Base-by-base conservation (phyloP, 2,329 filamentous ascomycete genomes). In the Escovopsis sp. region DNA sequence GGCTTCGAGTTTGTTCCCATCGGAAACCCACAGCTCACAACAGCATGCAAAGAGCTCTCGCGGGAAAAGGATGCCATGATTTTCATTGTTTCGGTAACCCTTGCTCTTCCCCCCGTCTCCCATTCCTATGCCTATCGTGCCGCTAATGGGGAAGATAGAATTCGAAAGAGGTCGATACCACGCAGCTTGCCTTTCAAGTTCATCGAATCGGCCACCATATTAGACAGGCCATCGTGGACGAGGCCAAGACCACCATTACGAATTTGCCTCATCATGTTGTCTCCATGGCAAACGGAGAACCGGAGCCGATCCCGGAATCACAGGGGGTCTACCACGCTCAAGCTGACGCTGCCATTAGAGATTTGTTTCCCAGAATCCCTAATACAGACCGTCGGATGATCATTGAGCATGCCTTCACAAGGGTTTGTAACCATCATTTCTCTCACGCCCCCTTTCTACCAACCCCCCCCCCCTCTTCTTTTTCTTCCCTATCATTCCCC, bases 301-400 rank as follows among this genome's bases (percentile, higher is more conserved):
- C 73, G 2, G 76, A 79, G 51, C 71, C 72, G 5, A 78, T 81
- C 41, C 76, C 76, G 1, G 61, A 70, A 39, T 67, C 64, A 2
- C 76, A 79, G 51, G 59, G 64, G 32, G 71, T 78, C 45, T 79
- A 81, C 48, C 71, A 79, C 50, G 61, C 61, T 39, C 74, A 81
- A 55, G 76, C 74, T 40, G 74, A 81, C 53, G 71, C 66, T 25
- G 74, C 73, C 9, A 64, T 81, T 39, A 65, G 72, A 51, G 77
- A 81, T 52, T 58, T 81, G 14, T 81, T 81, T 50, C 77, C 76
- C 1, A 65, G 76, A 42, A 79, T 81, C 40, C 77, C 77, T 9
- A 67, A 81, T 47, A 76, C 72, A 20, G 76, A 81, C 57, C 70
- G 76, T 34, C 68, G 72, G 47, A 65, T 68, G 52, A 78, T 81